Evolutionary conservation across 164 flowering plant genomes (phyloP), one percentile per base, ranked within the genome.

Genomic region (Stephania yunnanensis): DNA sequence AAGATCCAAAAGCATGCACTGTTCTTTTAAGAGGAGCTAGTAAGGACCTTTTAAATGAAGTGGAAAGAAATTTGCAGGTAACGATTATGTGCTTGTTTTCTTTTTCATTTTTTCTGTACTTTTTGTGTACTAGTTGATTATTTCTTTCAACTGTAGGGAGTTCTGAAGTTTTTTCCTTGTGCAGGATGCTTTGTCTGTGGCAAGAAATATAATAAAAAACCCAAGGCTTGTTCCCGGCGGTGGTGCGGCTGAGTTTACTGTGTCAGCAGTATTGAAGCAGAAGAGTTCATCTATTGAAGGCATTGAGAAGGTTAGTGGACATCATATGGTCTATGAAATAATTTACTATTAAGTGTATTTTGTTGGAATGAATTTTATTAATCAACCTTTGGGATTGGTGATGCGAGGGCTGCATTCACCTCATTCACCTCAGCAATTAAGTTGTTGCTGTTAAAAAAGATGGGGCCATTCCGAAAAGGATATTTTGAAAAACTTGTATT

Each of bases 141-240:
- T 61, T 61, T 61, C 20, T 20, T 61, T 58, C 20, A 61, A 61
- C 66, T 17, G n/a, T n/a, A 10, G 20, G 25, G 66, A 61, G 66
- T 61, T 20, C 66, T 61, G 25, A 61, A 22, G 29, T 25, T 19
- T 61, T 22, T 61, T 77, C 50, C 70, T 29, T 71, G 20, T 46
- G 55, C 83, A 95, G 99, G 99, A 95, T 89, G 99, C 98, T 31
- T 87, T 93, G 97, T 88, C 89, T 67, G 99, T 93, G 8, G 96
- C 99, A 76, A 87, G 96, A 76, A 95, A 95, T 83, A 93, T 95
- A 25, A 78, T 95, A 22, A 93, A 93, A 78, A 89, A 95, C 79
- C 99, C 99, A 12, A 93, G 91, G 79, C 94, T 95, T 82, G 90
- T 95, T 78, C 99, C 98, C 80, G 97, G 99, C 55, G 99, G 99